Evolutionary conservation across 495 filamentous ascomycete genomes (phyloP).

Genomic region (Podospora conica): DNA sequence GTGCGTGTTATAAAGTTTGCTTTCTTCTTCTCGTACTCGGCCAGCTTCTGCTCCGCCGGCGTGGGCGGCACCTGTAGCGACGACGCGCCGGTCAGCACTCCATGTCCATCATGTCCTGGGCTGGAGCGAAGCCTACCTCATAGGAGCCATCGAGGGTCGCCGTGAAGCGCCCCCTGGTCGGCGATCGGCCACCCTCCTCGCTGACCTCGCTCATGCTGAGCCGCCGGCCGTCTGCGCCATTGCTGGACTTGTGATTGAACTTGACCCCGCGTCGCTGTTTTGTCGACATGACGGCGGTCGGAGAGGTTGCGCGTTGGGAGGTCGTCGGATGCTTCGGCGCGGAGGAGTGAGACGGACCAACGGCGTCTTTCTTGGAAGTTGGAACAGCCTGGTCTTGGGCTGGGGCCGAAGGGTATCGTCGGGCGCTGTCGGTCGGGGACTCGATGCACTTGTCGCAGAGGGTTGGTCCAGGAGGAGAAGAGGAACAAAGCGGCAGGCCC

Average conservation of each 20-base stretch:
- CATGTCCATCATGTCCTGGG: not conserved
- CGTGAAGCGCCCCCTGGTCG: conserved; percentile 37
- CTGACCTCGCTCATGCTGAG: conserved; percentile 74
- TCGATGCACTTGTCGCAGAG: not conserved
- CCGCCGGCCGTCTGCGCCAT: conserved; percentile 49
- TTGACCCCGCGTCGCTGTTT: conserved; percentile 65
- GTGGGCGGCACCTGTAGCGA: conserved; percentile 26
- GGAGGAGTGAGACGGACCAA: not conserved
- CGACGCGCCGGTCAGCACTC: conserved; percentile 3
- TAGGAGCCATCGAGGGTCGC: conserved; percentile 33
- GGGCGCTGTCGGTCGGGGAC: not conserved
- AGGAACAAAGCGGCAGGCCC: not conserved
- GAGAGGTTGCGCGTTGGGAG: not conserved
- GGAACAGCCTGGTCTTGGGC: too few species aligned
- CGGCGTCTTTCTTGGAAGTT: too few species aligned
- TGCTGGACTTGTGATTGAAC: conserved; percentile 61
- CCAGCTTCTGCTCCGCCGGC: conserved; percentile 20
- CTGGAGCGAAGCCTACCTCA: conserved; percentile 24
- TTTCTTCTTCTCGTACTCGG: conserved; percentile 98
- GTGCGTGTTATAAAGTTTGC: conserved; percentile 95
- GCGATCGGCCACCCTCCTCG: conserved; percentile 51
- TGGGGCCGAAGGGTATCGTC: too few species aligned
- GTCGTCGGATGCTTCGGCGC: not conserved
- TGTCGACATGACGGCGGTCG: conserved; percentile 22
- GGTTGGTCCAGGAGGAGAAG: not conserved